These are phyloP conservation scores for Lactuca saligna DNA, from an alignment of 129 eudicot species.

Conservation along the genomic window DNA sequence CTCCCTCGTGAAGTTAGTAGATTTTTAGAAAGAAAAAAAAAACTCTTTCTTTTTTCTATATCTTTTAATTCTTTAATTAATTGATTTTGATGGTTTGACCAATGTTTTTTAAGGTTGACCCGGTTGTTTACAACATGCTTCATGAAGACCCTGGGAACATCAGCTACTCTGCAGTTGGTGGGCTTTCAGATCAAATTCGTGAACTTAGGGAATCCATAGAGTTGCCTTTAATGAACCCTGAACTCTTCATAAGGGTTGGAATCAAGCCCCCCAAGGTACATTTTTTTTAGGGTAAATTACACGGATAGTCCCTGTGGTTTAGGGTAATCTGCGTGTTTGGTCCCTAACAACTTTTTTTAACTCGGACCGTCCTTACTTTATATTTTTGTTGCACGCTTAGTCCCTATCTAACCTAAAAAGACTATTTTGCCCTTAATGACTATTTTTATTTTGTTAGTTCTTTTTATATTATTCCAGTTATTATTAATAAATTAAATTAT, in stretches of 20 bases:
- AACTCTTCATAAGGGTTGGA: slow-evolving; percentile 93
- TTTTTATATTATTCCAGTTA: no score
- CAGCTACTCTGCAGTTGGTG: slow-evolving; percentile 98
- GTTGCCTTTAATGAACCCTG: slow-evolving; percentile 98
- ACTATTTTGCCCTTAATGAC: no score
- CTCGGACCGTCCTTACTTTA: no score
- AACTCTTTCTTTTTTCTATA: not conserved
- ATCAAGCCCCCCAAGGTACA: slow-evolving; percentile 97
- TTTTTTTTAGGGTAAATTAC: no score
- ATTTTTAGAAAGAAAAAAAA: not conserved
- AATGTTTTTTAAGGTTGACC: slow-evolving; percentile 66
- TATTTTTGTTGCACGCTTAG: no score
- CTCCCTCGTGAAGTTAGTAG: slow-evolving; percentile 89
- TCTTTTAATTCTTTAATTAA: not conserved
- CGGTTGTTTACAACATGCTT: slow-evolving; percentile 95
- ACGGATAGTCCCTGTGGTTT: no score
- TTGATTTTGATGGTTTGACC: not conserved
- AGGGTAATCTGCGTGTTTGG: no score
- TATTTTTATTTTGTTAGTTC: no score
- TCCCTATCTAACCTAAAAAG: no score
- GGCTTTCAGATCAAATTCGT: slow-evolving; percentile 91
- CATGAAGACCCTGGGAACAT: slow-evolving; percentile 98
- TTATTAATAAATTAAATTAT: no score
- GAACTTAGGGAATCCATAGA: slow-evolving; percentile 96
- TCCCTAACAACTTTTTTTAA: no score